Evolutionary conservation across 306 rosid species (phyloP).

Genomic region (Inga oerstediana): DNA sequence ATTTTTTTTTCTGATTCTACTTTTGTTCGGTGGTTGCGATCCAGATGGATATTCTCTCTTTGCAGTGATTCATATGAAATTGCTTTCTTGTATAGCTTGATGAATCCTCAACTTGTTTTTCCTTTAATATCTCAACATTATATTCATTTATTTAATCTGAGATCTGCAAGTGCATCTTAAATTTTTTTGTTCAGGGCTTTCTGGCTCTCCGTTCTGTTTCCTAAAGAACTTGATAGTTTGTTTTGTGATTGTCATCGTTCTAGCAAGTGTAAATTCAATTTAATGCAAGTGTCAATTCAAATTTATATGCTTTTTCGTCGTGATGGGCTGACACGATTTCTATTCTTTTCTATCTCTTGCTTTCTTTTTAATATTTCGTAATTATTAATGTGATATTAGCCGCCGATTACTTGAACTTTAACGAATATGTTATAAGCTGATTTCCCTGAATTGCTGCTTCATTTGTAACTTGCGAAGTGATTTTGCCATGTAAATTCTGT

Average conservation of each 20-base stretch:
- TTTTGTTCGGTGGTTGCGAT: not conserved
- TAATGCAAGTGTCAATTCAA: not conserved
- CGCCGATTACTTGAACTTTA: not conserved
- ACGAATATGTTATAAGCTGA: not conserved
- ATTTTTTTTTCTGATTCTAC: not conserved
- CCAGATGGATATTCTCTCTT: not conserved
- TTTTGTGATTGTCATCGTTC: not conserved
- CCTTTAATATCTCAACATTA: not conserved
- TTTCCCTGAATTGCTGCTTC: not conserved
- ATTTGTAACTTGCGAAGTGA: not conserved
- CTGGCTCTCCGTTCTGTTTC: not conserved
- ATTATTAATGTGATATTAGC: not conserved
- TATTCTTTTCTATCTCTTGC: not conserved
- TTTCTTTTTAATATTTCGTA: not conserved
- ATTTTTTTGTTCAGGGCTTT: not conserved
- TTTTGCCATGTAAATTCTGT: conserved; percentile 7
- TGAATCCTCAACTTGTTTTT: not conserved
- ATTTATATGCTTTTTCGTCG: not conserved
- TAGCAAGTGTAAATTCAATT: not conserved
- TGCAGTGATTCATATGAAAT: not conserved
- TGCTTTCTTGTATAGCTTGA: not conserved
- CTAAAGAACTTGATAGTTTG: not conserved
- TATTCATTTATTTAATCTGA: not conserved
- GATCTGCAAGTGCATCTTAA: not conserved
- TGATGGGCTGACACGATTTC: not conserved